phyloP scores from a whole-genome alignment of 2,329 filamentous ascomycete genomes.

The Helicocarpus griseus region DNA sequence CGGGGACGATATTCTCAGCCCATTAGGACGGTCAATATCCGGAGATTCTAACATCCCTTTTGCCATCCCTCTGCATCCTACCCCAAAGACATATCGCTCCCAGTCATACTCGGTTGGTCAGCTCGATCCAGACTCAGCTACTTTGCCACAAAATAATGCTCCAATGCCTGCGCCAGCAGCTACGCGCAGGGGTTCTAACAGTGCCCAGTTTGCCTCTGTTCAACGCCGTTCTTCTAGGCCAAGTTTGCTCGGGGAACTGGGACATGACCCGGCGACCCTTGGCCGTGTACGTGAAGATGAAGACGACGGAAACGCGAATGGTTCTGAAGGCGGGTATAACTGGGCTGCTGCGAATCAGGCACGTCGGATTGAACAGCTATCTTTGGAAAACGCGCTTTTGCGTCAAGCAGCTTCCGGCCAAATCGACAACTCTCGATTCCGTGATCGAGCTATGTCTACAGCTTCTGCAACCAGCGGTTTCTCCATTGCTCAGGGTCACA shows the following conservation, averaged over 20 bases:
- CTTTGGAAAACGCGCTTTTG: constrained; percentile 38
- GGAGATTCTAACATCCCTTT: constrained; percentile 62
- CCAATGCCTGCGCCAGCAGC: constrained; percentile 19
- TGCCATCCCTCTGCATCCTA: constrained; percentile 77
- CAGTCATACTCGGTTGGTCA: constrained; percentile 96
- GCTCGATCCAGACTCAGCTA: constrained; percentile 56
- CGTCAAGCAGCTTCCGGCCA: constrained; percentile 35
- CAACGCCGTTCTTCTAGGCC: constrained; percentile 68
- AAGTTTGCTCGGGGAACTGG: constrained; percentile 37
- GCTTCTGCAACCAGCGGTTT: constrained; percentile 27
- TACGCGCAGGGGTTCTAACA: constrained; percentile 28
- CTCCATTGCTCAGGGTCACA: constrained; percentile 21
- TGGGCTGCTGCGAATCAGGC: constrained; percentile 30
- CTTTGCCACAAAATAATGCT: constrained; percentile 24
- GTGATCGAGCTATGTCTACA: constrained; percentile 34
- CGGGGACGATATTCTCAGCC: constrained; percentile 47
- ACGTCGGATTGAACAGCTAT: constrained; percentile 37
- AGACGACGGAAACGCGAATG: constrained; percentile 31
- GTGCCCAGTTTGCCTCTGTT: constrained; percentile 53
- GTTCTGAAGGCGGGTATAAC: constrained; percentile 29
- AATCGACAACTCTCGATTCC: constrained; percentile 25
- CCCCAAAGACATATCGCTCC: constrained; percentile 85
- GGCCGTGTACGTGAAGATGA: constrained; percentile 41
- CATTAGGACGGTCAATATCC: constrained; percentile 32
- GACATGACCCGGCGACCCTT: constrained; percentile 37